Evolutionary conservation across 202 grass and related monocot genomes (phyloP).

Genomic region (Musa balbisiana): DNA sequence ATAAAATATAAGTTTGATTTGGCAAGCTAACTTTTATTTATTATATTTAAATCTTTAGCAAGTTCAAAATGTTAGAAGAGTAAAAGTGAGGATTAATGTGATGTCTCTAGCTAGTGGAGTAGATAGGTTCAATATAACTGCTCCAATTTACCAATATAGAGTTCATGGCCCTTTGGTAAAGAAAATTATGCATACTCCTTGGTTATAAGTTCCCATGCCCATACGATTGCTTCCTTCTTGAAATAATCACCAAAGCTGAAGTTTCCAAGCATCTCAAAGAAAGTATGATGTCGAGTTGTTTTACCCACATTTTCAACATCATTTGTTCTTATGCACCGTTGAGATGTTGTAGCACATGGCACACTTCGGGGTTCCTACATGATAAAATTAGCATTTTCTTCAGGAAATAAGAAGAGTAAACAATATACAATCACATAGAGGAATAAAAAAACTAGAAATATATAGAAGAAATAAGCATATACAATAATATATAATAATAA

Average conservation of each 20-base stretch:
- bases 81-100: background rate
- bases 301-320: slow-evolving; percentile 91
- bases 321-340: slow-evolving; percentile 92
- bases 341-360: slow-evolving; percentile 76
- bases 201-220: slow-evolving; percentile 92
- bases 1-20: background rate
- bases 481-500: background rate
- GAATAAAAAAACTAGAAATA: background rate
- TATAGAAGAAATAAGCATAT: background rate
- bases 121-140: slow-evolving; percentile 21
- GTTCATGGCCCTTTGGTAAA: slow-evolving; percentile 33
- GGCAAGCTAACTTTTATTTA: background rate
- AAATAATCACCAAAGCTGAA: slow-evolving; percentile 99
- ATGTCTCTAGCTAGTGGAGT: background rate
- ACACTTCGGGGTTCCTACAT: slow-evolving; percentile 75
- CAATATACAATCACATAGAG: background rate
- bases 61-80: background rate
- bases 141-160: slow-evolving; percentile 64
- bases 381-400: slow-evolving; percentile 5
- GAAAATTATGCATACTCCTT: slow-evolving; percentile 85
- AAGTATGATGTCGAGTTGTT: slow-evolving; percentile 85
- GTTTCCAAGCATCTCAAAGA: slow-evolving; percentile 99
- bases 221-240: slow-evolving; percentile 85
- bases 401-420: slow-evolving; percentile 7
- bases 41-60: background rate